Percentiles rank a stretch among this genome's conserved stretches.
These are phyloP conservation scores for Rhodamnia rubescens DNA, from an alignment of 345 rosid genomes.

Conservation along the genomic window DNA sequence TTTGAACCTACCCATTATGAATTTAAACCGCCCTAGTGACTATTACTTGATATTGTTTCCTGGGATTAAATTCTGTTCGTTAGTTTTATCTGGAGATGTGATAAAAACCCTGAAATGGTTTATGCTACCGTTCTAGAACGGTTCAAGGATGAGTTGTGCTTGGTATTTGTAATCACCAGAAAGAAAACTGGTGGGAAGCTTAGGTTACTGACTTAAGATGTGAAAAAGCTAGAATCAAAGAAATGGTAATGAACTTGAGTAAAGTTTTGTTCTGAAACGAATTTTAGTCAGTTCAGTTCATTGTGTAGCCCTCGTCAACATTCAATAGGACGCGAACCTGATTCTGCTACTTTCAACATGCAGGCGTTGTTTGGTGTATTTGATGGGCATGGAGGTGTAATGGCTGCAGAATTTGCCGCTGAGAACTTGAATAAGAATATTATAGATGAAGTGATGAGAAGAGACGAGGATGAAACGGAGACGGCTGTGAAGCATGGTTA, in stretches of 20 bases:
- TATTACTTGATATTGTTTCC: background rate
- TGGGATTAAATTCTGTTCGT: background rate
- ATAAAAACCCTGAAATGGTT: background rate
- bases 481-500: constrained; percentile 68
- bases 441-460: constrained; percentile 19
- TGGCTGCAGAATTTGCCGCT: constrained; percentile 82
- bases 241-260: background rate
- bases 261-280: background rate
- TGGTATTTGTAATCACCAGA: background rate
- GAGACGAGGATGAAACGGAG: constrained; percentile 24
- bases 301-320: background rate
- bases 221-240: background rate
- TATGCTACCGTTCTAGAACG: background rate
- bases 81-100: background rate
- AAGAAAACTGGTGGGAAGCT: background rate
- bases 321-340: background rate
- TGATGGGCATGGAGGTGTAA: constrained; percentile 85
- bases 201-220: background rate
- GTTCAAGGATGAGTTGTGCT: background rate
- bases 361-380: constrained; percentile 78
- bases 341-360: background rate
- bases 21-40: background rate
- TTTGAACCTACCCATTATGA: background rate
- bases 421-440: constrained; percentile 50
- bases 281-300: background rate